phyloP scores from a whole-genome alignment of 352 stramenopile genomes.

The Blastocystis sp. region DNA sequence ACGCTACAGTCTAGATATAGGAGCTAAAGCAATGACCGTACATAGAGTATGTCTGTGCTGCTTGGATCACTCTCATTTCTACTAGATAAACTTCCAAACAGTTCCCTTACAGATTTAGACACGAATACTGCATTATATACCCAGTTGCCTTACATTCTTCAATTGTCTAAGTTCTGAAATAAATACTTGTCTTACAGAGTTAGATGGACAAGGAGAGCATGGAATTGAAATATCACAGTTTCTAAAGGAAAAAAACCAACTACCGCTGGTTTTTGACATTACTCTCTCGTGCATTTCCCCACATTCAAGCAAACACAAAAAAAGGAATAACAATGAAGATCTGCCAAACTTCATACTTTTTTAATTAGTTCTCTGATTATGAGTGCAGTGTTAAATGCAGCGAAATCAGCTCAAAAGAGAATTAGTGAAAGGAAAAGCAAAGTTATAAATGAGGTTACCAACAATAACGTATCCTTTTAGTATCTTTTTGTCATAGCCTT shows the following conservation, averaged over 20 bases:
- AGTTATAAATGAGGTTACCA: neutral
- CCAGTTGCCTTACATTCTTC: neutral
- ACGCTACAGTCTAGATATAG: neutral
- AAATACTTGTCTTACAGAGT: neutral
- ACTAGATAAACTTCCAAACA: neutral
- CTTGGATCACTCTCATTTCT: neutral
- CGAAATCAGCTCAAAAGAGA: neutral
- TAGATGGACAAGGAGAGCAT: neutral
- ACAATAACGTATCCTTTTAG: neutral
- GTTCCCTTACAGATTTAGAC: neutral
- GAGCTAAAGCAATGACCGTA: neutral
- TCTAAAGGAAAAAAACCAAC: neutral
- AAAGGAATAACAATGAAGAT: neutral
- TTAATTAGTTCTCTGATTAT: neutral
- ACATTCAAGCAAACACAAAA: neutral
- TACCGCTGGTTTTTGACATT: neutral
- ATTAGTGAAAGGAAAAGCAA: neutral
- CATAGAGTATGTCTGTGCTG: neutral
- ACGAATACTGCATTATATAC: neutral
- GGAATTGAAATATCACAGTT: neutral
- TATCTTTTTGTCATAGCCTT: neutral
- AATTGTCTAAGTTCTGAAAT: neutral
- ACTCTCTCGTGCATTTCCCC: neutral
- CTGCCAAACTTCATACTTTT: neutral
- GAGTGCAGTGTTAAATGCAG: neutral